Evolutionary conservation across 2,329 filamentous ascomycete species (phyloP), one percentile per base, ranked within the genome.

Genomic region (Aspergillus ochraceus): DNA sequence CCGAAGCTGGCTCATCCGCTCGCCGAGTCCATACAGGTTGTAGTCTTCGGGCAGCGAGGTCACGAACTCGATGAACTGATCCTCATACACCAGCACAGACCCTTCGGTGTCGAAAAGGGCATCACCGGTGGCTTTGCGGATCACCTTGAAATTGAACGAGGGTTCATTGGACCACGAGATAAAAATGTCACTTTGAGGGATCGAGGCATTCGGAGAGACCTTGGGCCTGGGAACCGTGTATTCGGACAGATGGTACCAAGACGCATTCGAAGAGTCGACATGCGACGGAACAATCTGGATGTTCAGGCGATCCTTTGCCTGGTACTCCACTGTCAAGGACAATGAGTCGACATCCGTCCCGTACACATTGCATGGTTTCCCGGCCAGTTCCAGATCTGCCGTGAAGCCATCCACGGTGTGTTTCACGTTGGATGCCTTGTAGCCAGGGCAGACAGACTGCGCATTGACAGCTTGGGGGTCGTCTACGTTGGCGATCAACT

Each of bases 51-150:
- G 89, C 14, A 92, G 72, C 26, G 80, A 71, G 19, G 87, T 88
- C 5, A 82, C 82, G 64, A 93, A 88, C 67, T 92, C 90, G 47
- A 92, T 84, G 72, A 91, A 93, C 67, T 93, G 90, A 65, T 92
- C 84, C 69, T 92, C 89, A 67, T 86, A 93, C 0, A 93, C 85
- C 14, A 93, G 75, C 11, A 85, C 82, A 2, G 80, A 85, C 4
- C 86, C 87, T 19, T 80, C 75, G 0, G 89, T 92, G 11, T 84
- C 83, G 70, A 92, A 92, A 0, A 93, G 76, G 0, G 86, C 80
- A 69, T 92, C 89, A 0, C 84, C 86, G 73, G 71, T 87, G 54
- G 75, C 89, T 74, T 74, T 81, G 60, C 77, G 88, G 62, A 76
- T 84, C 65, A 84, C 81, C 71, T 74, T 83, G 73, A 81, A 86